Base-by-base conservation (phyloP, 2,329 filamentous ascomycete species). In the Microcyclospora pomicola region DNA sequence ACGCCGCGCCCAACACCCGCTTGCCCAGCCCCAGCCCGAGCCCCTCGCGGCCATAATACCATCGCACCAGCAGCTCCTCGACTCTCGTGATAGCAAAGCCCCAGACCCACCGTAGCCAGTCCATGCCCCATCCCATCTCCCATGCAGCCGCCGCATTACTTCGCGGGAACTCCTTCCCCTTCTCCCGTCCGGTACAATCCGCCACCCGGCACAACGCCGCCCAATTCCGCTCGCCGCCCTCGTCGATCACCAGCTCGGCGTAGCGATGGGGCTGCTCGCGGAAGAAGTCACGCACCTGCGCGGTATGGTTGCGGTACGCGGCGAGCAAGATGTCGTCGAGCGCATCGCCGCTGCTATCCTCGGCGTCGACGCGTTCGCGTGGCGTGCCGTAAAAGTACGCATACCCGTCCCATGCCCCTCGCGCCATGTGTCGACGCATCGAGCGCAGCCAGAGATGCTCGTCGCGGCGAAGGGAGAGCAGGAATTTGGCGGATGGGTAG, bases 401-500 rank as follows among this genome's bases (percentile, higher is more conserved):
- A 31, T 50, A 49, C 6, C 48, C 46, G 10, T 37, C 34, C 52
- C 52, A 54, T 35, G 39, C 35, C 2, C 52, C 52, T 15, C 51
- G 38, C 2, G 45, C 48, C 15, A 54, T 45, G 35, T 55, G 52
- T 27, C 44, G 40, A 9, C 42, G 39, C 50, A 55, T 54, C 28
- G 48, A 52, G 12, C 42, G 40, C 34, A 55, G 37, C 52, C 52
- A 55, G 2, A 47, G 50, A 29, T 50, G 44, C 32, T 54, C 50
- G 35, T 55, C 49, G 38, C 47, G 50, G 11, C 52, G 40, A 19
- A 54, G 37, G 37, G 50, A 53, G 7, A 55, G 42, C 7, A 55
- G 33, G 34, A 55, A 55, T 15, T 50, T 54, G 14, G 50, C 42
- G 32, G 49, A 45, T 4, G 52, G 51, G 30, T 52, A 52, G 33